Evolutionary conservation across 257 asterid genomes (phyloP).

Genomic region (Solanum sparsipilum): DNA sequence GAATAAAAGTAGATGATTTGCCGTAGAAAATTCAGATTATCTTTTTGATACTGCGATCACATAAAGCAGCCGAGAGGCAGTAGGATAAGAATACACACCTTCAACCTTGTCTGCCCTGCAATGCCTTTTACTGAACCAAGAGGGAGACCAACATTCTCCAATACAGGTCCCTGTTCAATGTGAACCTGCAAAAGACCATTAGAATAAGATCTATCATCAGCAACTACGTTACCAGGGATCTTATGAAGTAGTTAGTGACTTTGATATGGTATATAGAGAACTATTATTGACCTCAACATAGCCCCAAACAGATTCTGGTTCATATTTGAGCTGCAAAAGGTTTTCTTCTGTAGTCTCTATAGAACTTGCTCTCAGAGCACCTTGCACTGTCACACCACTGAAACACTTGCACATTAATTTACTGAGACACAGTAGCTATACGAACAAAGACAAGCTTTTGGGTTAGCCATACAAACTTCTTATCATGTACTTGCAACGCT

Average conservation of each 20-base stretch:
- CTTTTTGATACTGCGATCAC: not conserved
- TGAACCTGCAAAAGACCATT: conserved; percentile 58
- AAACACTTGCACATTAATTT: conserved; percentile 22
- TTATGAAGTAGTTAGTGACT: not conserved
- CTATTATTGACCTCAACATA: conserved; percentile 56
- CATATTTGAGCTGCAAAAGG: conserved; percentile 78
- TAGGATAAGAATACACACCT: conserved; percentile 28
- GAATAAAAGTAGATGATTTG: not conserved
- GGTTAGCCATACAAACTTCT: conserved; percentile 50
- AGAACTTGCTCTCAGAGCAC: conserved; percentile 61
- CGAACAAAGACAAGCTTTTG: conserved; percentile 1
- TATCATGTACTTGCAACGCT: conserved; percentile 59
- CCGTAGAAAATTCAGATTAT: not conserved
- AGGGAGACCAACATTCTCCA: conserved; percentile 82
- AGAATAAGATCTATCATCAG: conserved; percentile 2
- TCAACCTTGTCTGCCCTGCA: conserved; percentile 93
- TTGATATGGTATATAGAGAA: not conserved
- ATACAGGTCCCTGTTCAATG: conserved; percentile 96
- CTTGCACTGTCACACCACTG: conserved; percentile 97
- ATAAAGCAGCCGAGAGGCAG: not conserved
- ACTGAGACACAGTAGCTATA: conserved; percentile 4
- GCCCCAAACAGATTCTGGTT: conserved; percentile 78
- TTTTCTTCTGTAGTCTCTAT: conserved; percentile 55
- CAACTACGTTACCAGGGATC: not conserved
- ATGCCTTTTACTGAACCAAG: conserved; percentile 89